These are phyloP conservation scores for Paraurostyla sp. DNA, from an alignment of 73 alveolate genomes.

Conservation along the genomic window DNA sequence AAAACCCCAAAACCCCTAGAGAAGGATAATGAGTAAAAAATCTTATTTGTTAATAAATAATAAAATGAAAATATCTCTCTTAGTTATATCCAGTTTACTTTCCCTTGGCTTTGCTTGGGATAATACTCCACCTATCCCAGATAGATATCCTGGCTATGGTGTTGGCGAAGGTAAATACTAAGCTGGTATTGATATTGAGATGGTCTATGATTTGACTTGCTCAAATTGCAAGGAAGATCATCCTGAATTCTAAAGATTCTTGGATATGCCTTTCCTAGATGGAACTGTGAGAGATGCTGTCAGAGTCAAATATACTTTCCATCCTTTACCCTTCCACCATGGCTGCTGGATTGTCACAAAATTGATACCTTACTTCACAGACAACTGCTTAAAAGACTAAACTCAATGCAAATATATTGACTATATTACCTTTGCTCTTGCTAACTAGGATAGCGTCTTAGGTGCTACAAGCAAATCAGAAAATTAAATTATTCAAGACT, in stretches of 20 bases:
- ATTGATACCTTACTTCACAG: background rate
- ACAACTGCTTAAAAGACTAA: constrained; percentile 4
- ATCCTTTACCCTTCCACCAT: constrained; percentile 56
- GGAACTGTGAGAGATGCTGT: constrained; percentile 34
- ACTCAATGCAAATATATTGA: constrained; percentile 23
- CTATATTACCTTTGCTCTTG: constrained; percentile 34
- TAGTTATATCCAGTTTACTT: background rate
- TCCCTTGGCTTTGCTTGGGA: background rate
- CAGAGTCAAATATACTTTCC: constrained; percentile 8
- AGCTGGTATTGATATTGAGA: constrained; percentile 32
- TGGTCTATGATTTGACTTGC: constrained; percentile 39
- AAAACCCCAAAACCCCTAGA: background rate
- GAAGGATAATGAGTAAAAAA: background rate
- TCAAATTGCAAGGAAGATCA: constrained; percentile 13
- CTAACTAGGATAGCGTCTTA: background rate
- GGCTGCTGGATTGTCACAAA: constrained; percentile 43
- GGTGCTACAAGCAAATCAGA: background rate
- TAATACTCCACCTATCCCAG: constrained; percentile 58
- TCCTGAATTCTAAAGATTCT: constrained; percentile 39
- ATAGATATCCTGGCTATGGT: constrained; percentile 19
- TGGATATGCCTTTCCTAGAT: constrained; percentile 30
- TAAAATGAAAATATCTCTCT: too few species aligned
- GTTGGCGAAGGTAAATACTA: constrained; percentile 18
- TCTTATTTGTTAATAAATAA: background rate
- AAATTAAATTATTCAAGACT: constrained; percentile 8